phyloP scores from a whole-genome alignment of 352 stramenopile species.

The Thraustotheca clavata region DNA sequence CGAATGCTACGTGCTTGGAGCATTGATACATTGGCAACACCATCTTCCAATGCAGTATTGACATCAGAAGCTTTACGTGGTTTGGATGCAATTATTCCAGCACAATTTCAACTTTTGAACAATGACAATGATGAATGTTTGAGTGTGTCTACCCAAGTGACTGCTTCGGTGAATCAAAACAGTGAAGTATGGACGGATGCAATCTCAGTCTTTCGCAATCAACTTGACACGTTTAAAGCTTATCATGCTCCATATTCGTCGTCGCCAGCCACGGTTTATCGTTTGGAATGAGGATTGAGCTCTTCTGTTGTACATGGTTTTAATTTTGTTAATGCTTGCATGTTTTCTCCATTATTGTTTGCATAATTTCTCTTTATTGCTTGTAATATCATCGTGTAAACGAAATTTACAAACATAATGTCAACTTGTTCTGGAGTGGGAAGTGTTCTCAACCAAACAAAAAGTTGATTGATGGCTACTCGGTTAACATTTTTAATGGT shows the following conservation, averaged over 20 bases:
- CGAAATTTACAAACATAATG: too few relatives aligned
- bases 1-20: neutral
- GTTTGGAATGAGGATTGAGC: too few relatives aligned
- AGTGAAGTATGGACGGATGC: constrained; percentile 12
- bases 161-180: neutral
- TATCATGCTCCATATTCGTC: neutral
- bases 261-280: too few relatives aligned
- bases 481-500: too few relatives aligned
- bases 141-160: neutral
- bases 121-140: neutral
- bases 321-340: too few relatives aligned
- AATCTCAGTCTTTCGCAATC: constrained; percentile 11
- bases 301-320: too few relatives aligned
- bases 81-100: neutral
- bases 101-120: neutral
- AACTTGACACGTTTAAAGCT: constrained; percentile 5
- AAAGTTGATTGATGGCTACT: too few relatives aligned
- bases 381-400: too few relatives aligned
- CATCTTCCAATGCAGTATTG: neutral
- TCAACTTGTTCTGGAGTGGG: too few relatives aligned
- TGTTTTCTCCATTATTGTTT: too few relatives aligned
- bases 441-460: too few relatives aligned
- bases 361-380: too few relatives aligned
- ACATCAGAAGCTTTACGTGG: neutral
- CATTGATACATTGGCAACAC: neutral